Conservation (phyloP, 2,329 filamentous ascomycete species). For the Cladosporium sp. region DNA sequence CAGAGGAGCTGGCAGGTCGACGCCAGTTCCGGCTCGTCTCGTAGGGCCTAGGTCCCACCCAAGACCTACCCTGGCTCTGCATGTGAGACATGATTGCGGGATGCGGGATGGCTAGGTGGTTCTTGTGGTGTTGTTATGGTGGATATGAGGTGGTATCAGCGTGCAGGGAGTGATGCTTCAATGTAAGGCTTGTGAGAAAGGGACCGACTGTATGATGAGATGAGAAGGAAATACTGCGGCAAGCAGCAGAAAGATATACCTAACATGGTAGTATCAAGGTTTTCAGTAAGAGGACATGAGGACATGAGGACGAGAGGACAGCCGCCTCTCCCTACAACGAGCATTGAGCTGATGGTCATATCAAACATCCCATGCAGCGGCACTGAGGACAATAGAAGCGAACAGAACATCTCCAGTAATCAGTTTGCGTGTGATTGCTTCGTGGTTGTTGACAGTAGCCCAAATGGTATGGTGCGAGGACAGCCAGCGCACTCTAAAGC, state of each 20-base stretch:
- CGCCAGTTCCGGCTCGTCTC: not conserved
- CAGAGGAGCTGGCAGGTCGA: not conserved
- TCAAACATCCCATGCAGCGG: not conserved
- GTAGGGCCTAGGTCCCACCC: not conserved
- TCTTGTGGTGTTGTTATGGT: not conserved
- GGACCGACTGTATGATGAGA: not conserved
- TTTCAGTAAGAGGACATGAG: not conserved
- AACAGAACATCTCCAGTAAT: not conserved
- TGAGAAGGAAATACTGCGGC: not conserved
- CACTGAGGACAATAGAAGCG: not conserved
- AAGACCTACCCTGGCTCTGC: not conserved
- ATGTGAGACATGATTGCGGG: not conserved
- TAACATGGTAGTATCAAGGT: not conserved
- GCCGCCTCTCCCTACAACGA: not conserved
- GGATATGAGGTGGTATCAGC: not conserved
- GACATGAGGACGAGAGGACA: constrained; percentile 2
- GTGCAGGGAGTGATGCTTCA: not conserved
- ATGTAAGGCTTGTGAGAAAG: not conserved
- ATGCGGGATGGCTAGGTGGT: not conserved
- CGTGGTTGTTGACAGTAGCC: not conserved
- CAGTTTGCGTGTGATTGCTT: not conserved
- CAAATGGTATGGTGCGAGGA: not conserved
- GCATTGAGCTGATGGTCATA: not conserved
- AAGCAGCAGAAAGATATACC: not conserved
- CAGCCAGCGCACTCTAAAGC: not conserved